Evolutionary conservation across 1,284 basidiomycete species (phyloP).

Genomic region (Sparassis latifolia): DNA sequence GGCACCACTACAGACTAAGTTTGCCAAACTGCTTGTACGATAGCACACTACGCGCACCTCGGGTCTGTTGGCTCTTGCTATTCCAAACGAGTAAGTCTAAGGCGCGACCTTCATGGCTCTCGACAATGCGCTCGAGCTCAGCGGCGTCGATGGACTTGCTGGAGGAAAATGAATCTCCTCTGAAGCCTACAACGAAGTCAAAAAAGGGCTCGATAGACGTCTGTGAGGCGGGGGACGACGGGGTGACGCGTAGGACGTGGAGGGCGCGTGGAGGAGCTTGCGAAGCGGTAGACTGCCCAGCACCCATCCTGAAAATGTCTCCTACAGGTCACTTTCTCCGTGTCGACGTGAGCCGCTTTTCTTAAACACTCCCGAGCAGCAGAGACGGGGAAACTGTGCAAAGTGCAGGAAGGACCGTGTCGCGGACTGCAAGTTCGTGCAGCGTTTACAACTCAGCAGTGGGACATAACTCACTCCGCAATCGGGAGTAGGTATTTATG

Average conservation of each 20-base stretch:
- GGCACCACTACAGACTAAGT: conserved; percentile 57
- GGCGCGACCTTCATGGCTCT: conserved; percentile 77
- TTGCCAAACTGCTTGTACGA: conserved; percentile 3
- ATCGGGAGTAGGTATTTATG: not conserved
- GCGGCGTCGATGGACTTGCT: conserved; percentile 61
- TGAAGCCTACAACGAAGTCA: conserved; percentile 92
- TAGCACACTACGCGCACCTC: conserved; percentile 52
- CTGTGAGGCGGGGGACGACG: conserved; percentile 79
- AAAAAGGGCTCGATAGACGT: conserved; percentile 94
- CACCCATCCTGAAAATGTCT: conserved; percentile 46
- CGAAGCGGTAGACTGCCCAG: conserved; percentile 60
- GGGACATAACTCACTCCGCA: not conserved
- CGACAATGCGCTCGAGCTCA: conserved; percentile 77
- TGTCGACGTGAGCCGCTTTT: not conserved
- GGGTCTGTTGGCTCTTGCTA: conserved; percentile 76
- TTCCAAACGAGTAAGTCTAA: conserved; percentile 87
- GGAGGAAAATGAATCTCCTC: conserved; percentile 55
- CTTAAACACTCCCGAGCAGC: not conserved
- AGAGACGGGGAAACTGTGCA: not conserved
- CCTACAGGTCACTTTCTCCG: not conserved
- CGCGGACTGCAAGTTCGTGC: too few relatives aligned
- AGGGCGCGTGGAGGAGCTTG: conserved; percentile 62
- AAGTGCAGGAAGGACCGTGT: too few relatives aligned
- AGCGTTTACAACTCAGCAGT: not conserved
- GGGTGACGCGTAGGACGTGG: conserved; percentile 82